Percentiles rank a stretch among this genome's conserved stretches.
Evolutionary conservation across 306 rosid genomes (phyloP).

Genomic region (Cajanus cajan): DNA sequence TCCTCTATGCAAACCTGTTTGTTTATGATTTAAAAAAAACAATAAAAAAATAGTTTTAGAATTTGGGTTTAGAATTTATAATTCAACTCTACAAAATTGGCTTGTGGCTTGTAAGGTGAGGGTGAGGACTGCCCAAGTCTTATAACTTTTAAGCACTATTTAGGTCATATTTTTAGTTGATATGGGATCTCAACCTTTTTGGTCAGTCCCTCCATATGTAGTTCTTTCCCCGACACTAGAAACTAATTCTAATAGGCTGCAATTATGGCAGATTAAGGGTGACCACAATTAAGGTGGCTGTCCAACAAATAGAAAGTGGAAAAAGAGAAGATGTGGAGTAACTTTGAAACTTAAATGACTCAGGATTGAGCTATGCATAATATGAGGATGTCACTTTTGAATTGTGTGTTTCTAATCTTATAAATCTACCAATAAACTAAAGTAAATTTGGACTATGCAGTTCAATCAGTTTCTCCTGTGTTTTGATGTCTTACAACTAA

Average conservation of each 20-base stretch:
- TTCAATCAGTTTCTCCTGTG: not conserved
- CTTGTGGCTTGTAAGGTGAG: too few relatives aligned
- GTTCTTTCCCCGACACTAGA: too few relatives aligned
- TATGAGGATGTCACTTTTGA: not conserved
- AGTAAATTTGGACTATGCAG: not conserved
- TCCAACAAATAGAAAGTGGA: not conserved
- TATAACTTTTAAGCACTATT: too few relatives aligned
- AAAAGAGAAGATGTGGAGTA: not conserved
- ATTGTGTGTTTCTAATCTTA: not conserved
- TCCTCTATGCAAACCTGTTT: not conserved
- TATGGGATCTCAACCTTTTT: too few relatives aligned
- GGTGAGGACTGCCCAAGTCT: too few relatives aligned
- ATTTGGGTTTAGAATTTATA: too few relatives aligned
- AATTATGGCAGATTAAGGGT: too few relatives aligned
- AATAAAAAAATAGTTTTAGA: not conserved
- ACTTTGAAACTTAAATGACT: not conserved
- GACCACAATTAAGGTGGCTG: too few relatives aligned
- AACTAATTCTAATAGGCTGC: too few relatives aligned
- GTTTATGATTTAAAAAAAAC: not conserved
- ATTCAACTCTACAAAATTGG: too few relatives aligned
- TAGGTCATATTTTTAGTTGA: too few relatives aligned
- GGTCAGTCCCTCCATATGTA: too few relatives aligned
- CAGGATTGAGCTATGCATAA: not conserved
- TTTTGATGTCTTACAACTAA: not conserved
- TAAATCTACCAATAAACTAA: not conserved